Evolutionary conservation across 805 yeast species (phyloP).

Genomic region (Wickerhamiella azymoides): DNA sequence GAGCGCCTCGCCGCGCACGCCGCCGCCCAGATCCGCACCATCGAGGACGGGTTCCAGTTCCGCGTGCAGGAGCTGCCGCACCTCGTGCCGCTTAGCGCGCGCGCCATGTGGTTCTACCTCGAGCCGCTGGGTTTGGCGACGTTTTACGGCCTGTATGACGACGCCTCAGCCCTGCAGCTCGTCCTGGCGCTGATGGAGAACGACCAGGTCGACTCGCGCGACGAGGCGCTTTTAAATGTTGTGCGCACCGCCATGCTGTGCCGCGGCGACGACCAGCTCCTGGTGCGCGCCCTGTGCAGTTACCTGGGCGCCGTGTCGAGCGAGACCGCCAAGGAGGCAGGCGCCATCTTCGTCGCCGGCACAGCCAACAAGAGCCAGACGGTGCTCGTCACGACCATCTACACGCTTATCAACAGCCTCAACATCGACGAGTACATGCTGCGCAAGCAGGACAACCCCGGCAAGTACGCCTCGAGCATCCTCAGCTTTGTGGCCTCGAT

Average conservation of each 20-base stretch:
- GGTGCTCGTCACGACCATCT: conserved; percentile 67
- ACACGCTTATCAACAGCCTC: conserved; percentile 64
- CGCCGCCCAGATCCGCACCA: conserved; percentile 29
- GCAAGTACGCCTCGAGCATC: conserved; percentile 13
- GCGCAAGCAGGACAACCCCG: conserved; percentile 20
- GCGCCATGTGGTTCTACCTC: conserved; percentile 41
- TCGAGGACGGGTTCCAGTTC: conserved; percentile 28
- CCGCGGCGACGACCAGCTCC: conserved; percentile 23
- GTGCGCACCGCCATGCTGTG: conserved; percentile 42
- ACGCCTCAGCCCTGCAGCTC: conserved; percentile 32
- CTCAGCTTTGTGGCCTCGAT: conserved; percentile 16
- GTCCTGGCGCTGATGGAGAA: conserved; percentile 38
- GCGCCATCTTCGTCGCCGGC: conserved; percentile 51
- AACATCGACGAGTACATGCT: conserved; percentile 32
- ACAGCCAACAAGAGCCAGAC: conserved; percentile 62
- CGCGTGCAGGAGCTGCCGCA: conserved; percentile 5
- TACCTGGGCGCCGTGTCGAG: conserved; percentile 33
- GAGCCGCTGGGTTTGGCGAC: conserved; percentile 50
- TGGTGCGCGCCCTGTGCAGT: conserved; percentile 29
- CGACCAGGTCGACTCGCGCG: conserved; percentile 19
- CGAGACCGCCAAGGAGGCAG: conserved; percentile 36
- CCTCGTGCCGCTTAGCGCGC: conserved; percentile 31
- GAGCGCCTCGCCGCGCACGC: conserved; percentile 18
- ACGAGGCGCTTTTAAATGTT: conserved; percentile 39
- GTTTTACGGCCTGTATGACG: conserved; percentile 32